Base-by-base conservation (phyloP, 2,329 filamentous ascomycete species). In the Hypoxylon sp. region DNA sequence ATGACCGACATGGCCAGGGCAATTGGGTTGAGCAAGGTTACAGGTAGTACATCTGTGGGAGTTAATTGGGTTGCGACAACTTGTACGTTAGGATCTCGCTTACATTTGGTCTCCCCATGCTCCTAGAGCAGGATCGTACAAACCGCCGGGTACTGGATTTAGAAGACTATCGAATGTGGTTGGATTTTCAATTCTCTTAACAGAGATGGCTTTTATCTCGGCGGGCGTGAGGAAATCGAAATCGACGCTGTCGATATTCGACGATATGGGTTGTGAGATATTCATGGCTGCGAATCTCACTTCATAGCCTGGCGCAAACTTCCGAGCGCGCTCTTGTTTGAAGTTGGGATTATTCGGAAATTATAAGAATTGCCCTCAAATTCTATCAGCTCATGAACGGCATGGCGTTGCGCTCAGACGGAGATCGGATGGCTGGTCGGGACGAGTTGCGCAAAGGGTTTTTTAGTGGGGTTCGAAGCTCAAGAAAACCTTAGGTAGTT, bases 101-200 rank as follows among this genome's bases (percentile, higher is more conserved):
- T 85, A 96, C 92, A 89, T 83, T 76, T 91, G 87, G 74, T 97
- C 93, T 49, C 91, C 89, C 85, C 93, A 97, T 55, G 94, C 92
- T 28, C 95, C 95, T 64, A 99, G 84, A 48, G 94, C 94, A 58
- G 92, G 87, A 78, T 97, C 95, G 75, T 99, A 97, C 7, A 99
- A 85, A 76, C 95, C 95, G 62, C 93, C 93, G 13, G 93, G 91
- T 8, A 96, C 87, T 6, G 94, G 94, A 72, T 97, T 94, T 69
- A 96, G 85, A 59, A 97, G 87, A 61, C 88, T 93, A 79, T 98
- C 95, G 77, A 98, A 95, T n/a, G 95, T 97, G 70, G 87, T 92
- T 53, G 93, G 90, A 81, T 96, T 97, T 75, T 96, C 91, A 72
- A 99, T 97, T 79, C 89, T 89, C 82, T 95, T 95, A 70, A 97